Evolutionary conservation across 345 rosid species (phyloP), one percentile per base, ranked within the genome.

Genomic region (Raphanus raphanistrum): DNA sequence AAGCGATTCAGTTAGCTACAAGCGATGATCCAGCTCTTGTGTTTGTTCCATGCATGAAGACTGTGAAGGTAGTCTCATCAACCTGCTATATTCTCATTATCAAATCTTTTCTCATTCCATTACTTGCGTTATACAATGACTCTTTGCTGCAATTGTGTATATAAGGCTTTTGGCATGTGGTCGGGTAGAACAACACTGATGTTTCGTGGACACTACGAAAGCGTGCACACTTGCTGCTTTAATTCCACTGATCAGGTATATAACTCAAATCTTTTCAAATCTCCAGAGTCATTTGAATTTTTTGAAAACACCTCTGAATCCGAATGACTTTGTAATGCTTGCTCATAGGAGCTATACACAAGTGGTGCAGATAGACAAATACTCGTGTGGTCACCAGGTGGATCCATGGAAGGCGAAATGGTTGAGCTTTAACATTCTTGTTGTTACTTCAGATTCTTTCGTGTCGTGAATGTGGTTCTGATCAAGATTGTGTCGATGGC

Each of bases 31-130:
- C 97, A 64, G 84, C 89, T 15, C 89, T 86, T 63, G 92, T 84
- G 13, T 94, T 92, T 83, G 92, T 90, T 68, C 97, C 97, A 9
- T 90, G 94, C 90, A 86, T 90, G 98, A 83, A 87, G 66, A 82
- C 90, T 31, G 91, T 90, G 69, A 90, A 90, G 86, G 98, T 84
- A 71, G 31, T 26, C 73, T 26, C 73, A 62, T 74, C 73, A 68
- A 66, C 29, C 63, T 80, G 63, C 57, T 74, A 54, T 68, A 59
- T 9, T 59, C 76, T 69, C 60, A 32, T 21, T 21, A 21, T 32
- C 41, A 25, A 27, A 4, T 38, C 29, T 16, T 72, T 32, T 17
- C 66, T 3, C 45, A 36, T 63, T 63, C 15, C 68, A 33, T 68
- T 15, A 29, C 21, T 11, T 63, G 61, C 72, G 33, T 54, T 60